phyloP scores from a whole-genome alignment of 371 early-diverging fungal species.

The Thermomucor indicae-seudaticae region DNA sequence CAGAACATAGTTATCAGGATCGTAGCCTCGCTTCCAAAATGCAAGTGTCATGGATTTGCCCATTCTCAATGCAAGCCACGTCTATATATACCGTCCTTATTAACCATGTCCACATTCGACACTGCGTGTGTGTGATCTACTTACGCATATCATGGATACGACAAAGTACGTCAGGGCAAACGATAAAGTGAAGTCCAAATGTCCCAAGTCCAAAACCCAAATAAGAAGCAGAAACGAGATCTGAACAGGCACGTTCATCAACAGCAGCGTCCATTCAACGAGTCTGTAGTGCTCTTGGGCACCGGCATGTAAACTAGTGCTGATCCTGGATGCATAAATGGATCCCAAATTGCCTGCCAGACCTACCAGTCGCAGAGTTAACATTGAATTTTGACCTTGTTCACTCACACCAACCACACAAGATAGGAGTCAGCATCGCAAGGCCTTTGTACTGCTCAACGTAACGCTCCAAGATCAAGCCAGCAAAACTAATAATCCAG shows the following conservation, averaged over 20 bases:
- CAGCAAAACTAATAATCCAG: conserved; percentile 55
- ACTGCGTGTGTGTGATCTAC: conserved; percentile 6
- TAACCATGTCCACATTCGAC: neutral
- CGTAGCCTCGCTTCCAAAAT: conserved; percentile 70
- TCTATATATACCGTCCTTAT: conserved; percentile 16
- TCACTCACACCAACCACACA: conserved; percentile 50
- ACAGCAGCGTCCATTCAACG: conserved; percentile 56
- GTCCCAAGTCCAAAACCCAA: conserved; percentile 53
- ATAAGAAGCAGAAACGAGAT: conserved; percentile 61
- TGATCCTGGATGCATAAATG: conserved; percentile 80
- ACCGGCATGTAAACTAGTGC: conserved; percentile 74
- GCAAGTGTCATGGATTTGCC: conserved; percentile 52
- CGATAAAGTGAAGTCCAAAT: conserved; percentile 32
- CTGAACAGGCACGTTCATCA: conserved; percentile 76
- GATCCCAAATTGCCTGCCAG: conserved; percentile 79
- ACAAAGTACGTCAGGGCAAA: conserved; percentile 40
- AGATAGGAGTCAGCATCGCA: conserved; percentile 72
- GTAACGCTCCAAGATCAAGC: conserved; percentile 78
- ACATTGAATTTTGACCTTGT: neutral
- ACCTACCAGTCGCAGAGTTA: conserved; percentile 11
- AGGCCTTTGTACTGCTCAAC: conserved; percentile 71
- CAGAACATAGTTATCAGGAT: conserved; percentile 84
- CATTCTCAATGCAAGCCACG: conserved; percentile 41
- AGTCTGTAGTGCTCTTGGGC: conserved; percentile 47
- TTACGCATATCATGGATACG: conserved; percentile 38